phyloP scores from a whole-genome alignment of 108 stramenopile genomes.

The Pseudonitzschia pungens region DNA sequence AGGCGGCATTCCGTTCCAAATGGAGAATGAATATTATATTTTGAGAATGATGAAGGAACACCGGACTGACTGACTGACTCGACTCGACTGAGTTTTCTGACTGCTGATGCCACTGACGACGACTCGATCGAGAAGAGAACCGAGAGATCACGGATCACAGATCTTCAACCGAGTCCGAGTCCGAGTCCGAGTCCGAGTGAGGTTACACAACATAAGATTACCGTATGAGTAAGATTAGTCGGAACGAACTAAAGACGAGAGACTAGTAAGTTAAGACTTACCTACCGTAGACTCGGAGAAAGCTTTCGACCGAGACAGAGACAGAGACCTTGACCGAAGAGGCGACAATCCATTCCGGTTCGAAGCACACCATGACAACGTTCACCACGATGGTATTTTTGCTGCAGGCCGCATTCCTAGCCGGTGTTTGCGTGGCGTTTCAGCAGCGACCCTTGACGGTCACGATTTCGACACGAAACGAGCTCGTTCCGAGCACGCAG shows the following conservation, averaged over 20 bases:
- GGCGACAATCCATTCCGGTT: no score
- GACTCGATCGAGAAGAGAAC: no score
- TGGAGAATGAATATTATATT: neutral
- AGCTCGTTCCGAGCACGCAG: neutral
- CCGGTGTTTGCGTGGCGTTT: constrained; percentile 1
- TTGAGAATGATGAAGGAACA: no score
- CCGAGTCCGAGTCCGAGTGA: no score
- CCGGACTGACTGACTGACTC: no score
- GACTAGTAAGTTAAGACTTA: no score
- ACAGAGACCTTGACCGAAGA: no score
- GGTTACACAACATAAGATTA: no score
- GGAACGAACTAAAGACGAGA: no score
- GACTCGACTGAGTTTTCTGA: no score
- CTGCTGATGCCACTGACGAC: no score
- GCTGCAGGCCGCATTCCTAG: constrained; percentile 4
- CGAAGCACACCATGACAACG: neutral
- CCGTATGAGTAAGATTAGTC: no score
- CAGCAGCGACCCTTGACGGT: neutral
- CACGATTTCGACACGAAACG: neutral
- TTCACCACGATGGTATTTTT: neutral
- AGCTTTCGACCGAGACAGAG: neutral
- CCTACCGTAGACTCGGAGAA: neutral
- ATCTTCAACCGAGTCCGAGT: constrained; percentile 2
- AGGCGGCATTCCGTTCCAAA: neutral
- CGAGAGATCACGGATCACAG: neutral